phyloP scores from a whole-genome alignment of 139 green algal genomes.

The Chara braunii region DNA sequence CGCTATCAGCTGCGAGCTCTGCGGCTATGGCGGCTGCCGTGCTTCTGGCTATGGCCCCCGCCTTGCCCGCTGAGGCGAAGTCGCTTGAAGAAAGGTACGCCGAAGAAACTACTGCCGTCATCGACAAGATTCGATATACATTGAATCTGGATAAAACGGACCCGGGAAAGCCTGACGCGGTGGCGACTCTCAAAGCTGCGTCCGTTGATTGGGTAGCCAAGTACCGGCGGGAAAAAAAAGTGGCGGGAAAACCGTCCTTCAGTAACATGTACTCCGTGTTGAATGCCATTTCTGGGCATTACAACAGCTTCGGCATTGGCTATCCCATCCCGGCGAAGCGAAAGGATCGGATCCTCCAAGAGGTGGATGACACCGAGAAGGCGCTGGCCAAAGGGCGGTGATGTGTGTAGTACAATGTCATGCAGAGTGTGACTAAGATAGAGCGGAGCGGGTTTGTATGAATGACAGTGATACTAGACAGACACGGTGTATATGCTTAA shows the following conservation, averaged over 20 bases:
- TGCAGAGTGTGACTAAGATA: too few species aligned
- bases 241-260: constrained; percentile 35
- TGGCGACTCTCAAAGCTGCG: not conserved
- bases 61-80: not conserved
- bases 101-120: constrained; percentile 21
- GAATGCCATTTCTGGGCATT: constrained; percentile 45
- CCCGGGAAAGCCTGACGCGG: constrained; percentile 14
- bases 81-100: constrained; percentile 15
- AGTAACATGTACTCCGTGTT: constrained; percentile 47
- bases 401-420: too few species aligned
- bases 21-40: too few species aligned
- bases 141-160: constrained; percentile 25
- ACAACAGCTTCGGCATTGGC: constrained; percentile 45
- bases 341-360: constrained; percentile 21
- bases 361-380: constrained; percentile 22
- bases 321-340: constrained; percentile 39
- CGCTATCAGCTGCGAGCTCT: too few species aligned
- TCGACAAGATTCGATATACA: constrained; percentile 21
- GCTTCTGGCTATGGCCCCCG: not conserved
- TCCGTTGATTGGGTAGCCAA: constrained; percentile 34
- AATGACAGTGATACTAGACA: too few species aligned
- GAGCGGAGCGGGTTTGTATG: too few species aligned
- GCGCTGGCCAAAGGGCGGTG: constrained; percentile 15
- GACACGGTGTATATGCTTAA: too few species aligned
- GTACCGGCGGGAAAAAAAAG: constrained; percentile 29